Conservation (phyloP, 1,284 basidiomycete species). For the Neonothopanus nambi region DNA sequence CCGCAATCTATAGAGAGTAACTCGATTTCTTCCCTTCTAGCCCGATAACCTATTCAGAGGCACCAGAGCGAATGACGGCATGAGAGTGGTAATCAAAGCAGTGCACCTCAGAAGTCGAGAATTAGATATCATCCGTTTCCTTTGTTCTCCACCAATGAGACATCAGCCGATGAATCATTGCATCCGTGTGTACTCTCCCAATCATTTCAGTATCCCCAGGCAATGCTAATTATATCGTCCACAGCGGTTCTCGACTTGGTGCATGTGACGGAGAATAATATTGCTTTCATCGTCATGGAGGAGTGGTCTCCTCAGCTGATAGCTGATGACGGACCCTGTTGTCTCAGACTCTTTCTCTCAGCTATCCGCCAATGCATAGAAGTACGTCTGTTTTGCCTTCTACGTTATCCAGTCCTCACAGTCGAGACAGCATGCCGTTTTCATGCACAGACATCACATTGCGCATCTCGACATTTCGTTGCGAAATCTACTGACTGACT, state of each 20-base stretch:
- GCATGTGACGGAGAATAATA: conserved; percentile 47
- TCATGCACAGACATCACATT: conserved; percentile 66
- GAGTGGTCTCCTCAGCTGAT: conserved; percentile 71
- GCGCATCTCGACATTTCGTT: conserved; percentile 73
- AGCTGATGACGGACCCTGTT: conserved; percentile 48
- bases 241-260: conserved; percentile 66
- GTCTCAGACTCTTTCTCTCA: conserved; percentile 51
- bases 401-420: conserved; percentile 4
- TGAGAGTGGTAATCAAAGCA: conserved; percentile 64
- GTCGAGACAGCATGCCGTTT: conserved; percentile 54
- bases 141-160: conserved; percentile 52
- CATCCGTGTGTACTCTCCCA: conserved; percentile 55
- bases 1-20: conserved; percentile 1
- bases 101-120: conserved; percentile 64
- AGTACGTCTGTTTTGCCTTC: conserved; percentile 34
- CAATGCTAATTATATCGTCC: not conserved
- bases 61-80: conserved; percentile 47
- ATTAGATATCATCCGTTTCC: conserved; percentile 52
- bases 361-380: conserved; percentile 68
- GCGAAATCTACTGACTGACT: conserved; percentile 67
- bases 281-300: conserved; percentile 76
- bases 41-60: conserved; percentile 73
- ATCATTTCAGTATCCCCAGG: conserved; percentile 1
- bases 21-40: conserved; percentile 34
- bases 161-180: conserved; percentile 69